Evolutionary conservation across 768 basidiomycete genomes (phyloP).

Genomic region (Lactarius psammicola): DNA sequence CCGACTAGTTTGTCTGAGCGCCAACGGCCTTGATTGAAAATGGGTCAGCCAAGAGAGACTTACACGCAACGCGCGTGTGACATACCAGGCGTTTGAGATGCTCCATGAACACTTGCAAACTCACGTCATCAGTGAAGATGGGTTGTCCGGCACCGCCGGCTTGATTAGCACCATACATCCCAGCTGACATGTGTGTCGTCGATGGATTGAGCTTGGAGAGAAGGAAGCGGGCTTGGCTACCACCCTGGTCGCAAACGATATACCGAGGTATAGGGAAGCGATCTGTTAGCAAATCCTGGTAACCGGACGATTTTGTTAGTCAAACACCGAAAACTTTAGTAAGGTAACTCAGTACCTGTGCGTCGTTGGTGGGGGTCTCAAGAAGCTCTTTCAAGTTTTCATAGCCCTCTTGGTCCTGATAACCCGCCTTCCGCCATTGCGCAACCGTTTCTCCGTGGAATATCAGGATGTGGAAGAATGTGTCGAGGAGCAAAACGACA

Average conservation of each 20-base stretch:
- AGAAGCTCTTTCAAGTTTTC: conserved; percentile 97
- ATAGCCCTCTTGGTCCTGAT: conserved; percentile 98
- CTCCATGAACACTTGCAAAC: conserved; percentile 97
- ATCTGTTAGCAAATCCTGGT: conserved; percentile 87
- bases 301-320: conserved; percentile 7
- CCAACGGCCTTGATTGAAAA: conserved; percentile 26
- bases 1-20: conserved; percentile 29
- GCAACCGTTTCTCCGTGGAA: conserved; percentile 98
- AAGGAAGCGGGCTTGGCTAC: conserved; percentile 97
- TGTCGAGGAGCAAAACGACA: conserved; percentile 93
- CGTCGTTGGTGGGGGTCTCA: conserved; percentile 82
- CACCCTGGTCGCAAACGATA: conserved; percentile 96
- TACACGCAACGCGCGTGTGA: conserved; percentile 13
- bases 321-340: not conserved
- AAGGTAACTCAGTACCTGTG: conserved; percentile 55
- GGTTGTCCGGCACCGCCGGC: conserved; percentile 75
- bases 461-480: conserved; percentile 99
- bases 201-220: conserved; percentile 95
- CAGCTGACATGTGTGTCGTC: conserved; percentile 92
- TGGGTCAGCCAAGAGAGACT: not conserved
- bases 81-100: conserved; percentile 89
- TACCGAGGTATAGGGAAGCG: conserved; percentile 97
- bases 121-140: conserved; percentile 99
- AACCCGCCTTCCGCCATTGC: conserved; percentile 96
- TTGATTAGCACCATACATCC: conserved; percentile 81